These are phyloP conservation scores for Chlamydomonas sp. DNA, from an alignment of 139 green algal species.

Conservation along the genomic window DNA sequence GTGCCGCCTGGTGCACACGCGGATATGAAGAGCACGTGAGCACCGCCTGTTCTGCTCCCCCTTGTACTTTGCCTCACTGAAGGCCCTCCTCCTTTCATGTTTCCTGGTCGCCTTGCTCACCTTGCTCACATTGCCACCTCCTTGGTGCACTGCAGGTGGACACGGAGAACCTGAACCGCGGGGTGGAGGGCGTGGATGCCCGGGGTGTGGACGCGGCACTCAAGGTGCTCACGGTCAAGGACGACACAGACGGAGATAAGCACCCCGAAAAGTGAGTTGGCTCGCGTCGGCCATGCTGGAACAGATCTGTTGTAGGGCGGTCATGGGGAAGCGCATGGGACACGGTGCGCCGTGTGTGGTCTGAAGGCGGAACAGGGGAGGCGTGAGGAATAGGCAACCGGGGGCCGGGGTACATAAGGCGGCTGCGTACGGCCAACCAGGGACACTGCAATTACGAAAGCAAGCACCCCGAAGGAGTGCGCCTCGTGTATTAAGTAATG, in stretches of 20 bases:
- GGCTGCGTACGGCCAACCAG: background rate
- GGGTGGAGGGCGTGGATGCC: constrained; percentile 56
- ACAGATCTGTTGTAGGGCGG: no score
- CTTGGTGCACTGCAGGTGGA: constrained; percentile 22
- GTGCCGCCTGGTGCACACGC: no score
- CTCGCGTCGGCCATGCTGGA: no score
- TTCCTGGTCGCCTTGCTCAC: no score
- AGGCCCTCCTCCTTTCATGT: no score
- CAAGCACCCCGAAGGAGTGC: background rate
- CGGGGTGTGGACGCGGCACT: constrained; percentile 68
- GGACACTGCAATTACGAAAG: background rate
- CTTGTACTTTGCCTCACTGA: no score
- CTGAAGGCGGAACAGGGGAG: background rate
- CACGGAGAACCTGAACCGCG: constrained; percentile 69
- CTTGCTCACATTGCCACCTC: no score
- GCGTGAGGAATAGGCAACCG: background rate
- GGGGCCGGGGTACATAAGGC: background rate
- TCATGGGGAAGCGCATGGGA: background rate
- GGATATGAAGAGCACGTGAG: no score
- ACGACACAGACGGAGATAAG: constrained; percentile 60
- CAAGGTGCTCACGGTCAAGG: constrained; percentile 61
- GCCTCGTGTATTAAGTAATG: no score
- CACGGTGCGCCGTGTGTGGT: background rate
- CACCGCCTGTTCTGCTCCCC: no score
- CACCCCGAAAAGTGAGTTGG: constrained; percentile 76